phyloP scores from a whole-genome alignment of 306 rosid species.

The Pyrus betulifolia region DNA sequence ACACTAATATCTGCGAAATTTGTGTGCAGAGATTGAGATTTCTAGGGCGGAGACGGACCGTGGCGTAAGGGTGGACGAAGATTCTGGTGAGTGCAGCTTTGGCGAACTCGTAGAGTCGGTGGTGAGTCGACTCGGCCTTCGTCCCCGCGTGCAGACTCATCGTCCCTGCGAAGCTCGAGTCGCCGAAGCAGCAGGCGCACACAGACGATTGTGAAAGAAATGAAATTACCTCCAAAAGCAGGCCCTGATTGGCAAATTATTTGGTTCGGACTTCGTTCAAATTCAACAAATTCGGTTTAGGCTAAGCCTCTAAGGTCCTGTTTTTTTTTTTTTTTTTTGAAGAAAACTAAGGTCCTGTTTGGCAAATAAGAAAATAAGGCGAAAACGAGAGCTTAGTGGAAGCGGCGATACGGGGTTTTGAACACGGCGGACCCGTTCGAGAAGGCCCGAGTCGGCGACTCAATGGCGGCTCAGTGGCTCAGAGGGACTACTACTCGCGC shows the following conservation, averaged over 20 bases:
- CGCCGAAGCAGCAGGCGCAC: not conserved
- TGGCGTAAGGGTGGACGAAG: constrained; percentile 86
- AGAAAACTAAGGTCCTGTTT: not conserved
- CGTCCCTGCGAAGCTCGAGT: constrained; percentile 2
- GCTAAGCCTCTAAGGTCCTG: not conserved
- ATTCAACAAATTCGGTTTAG: not conserved
- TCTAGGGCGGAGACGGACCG: constrained; percentile 14
- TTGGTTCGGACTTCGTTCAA: not conserved
- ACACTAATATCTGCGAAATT: not conserved
- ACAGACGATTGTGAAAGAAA: not conserved
- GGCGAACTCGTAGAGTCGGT: constrained; percentile 72
- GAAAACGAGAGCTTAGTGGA: constrained; percentile 40
- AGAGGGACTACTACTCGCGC: constrained; percentile 41
- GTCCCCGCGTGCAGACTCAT: constrained; percentile 47
- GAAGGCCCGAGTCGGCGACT: constrained; percentile 70
- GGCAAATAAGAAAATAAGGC: not conserved
- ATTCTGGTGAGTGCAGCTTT: constrained; percentile 68
- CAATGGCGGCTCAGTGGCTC: constrained; percentile 65
- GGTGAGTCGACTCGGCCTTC: constrained; percentile 59
- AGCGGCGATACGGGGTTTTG: constrained; percentile 70
- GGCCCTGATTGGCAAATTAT: not conserved
- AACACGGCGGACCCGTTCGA: constrained; percentile 75
- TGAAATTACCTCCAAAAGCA: not conserved
- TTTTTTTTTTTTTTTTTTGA: no score
- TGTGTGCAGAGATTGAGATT: not conserved